These are phyloP conservation scores for Talaromyces albobiverticillius DNA, from an alignment of 2,329 filamentous ascomycete genomes.

Conservation along the genomic window DNA sequence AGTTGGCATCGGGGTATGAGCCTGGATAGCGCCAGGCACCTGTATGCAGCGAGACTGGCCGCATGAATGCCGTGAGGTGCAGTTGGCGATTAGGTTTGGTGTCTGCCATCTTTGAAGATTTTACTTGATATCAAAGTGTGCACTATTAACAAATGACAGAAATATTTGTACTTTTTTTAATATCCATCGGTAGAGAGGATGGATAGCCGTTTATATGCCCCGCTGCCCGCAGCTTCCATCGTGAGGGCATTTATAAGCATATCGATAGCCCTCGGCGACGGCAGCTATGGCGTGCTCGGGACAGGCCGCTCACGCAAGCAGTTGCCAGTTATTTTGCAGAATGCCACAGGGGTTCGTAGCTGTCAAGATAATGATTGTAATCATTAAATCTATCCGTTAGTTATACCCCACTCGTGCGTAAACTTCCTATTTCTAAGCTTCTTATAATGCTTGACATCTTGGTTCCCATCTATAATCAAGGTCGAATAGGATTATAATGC, in stretches of 20 bases:
- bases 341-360: neutral
- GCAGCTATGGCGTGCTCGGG: slow-evolving; percentile 3
- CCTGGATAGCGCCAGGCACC: slow-evolving; percentile 58
- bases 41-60: slow-evolving; percentile 55
- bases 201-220: neutral
- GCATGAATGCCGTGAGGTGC: slow-evolving; percentile 60
- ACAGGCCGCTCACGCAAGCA: neutral
- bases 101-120: slow-evolving; percentile 1
- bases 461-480: no score
- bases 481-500: no score
- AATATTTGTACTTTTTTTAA: neutral
- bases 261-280: neutral
- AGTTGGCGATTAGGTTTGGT: slow-evolving; percentile 31
- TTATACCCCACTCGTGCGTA: neutral
- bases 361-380: neutral
- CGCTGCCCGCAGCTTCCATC: neutral
- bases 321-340: neutral
- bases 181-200: neutral
- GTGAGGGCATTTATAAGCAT: slow-evolving; percentile 2
- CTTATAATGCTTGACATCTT: no score
- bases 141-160: neutral
- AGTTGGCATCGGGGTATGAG: slow-evolving; percentile 56
- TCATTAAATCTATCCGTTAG: neutral
- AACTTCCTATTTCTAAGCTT: neutral
- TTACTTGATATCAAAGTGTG: neutral